Percentiles rank a stretch among this genome's conserved stretches.
These are phyloP conservation scores for Rhizopogon vinicolor DNA, from an alignment of 768 basidiomycete genomes.

Conservation along the genomic window DNA sequence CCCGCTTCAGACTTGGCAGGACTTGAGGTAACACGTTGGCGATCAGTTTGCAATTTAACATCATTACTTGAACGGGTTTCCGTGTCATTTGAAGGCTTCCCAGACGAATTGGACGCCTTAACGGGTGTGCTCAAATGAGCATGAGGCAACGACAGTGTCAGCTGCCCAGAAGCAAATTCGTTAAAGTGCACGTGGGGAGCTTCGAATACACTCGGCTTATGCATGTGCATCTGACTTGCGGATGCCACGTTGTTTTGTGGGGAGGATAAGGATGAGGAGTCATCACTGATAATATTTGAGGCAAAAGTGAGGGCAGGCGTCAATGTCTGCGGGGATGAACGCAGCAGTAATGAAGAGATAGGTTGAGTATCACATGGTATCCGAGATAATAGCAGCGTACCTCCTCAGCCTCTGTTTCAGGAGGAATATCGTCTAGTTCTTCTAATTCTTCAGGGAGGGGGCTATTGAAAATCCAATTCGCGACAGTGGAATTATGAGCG, in stretches of 20 bases:
- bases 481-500: slow-evolving; percentile 51
- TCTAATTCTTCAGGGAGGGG: slow-evolving; percentile 55
- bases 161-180: slow-evolving; percentile 26
- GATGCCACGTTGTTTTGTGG: slow-evolving; percentile 14
- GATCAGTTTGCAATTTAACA: slow-evolving; percentile 4
- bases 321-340: slow-evolving; percentile 10
- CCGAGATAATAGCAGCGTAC: slow-evolving; percentile 18
- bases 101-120: neutral
- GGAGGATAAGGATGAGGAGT: slow-evolving; percentile 30
- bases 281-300: slow-evolving; percentile 40
- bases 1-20: slow-evolving; percentile 16
- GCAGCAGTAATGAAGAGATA: slow-evolving; percentile 1
- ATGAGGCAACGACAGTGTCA: slow-evolving; percentile 21
- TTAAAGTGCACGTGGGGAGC: slow-evolving; percentile 25
- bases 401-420: slow-evolving; percentile 18
- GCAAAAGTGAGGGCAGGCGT: slow-evolving; percentile 34
- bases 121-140: slow-evolving; percentile 5
- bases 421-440: slow-evolving; percentile 21
- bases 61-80: slow-evolving; percentile 20
- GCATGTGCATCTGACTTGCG: slow-evolving; percentile 19
- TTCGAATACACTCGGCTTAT: slow-evolving; percentile 25
- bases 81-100: slow-evolving; percentile 5
- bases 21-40: slow-evolving; percentile 9
- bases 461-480: slow-evolving; percentile 71
- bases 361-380: neutral